Evolutionary conservation across 1,284 basidiomycete genomes (phyloP), one percentile per base, ranked within the genome.

Genomic region (Rugiboletus extremiorientalis): DNA sequence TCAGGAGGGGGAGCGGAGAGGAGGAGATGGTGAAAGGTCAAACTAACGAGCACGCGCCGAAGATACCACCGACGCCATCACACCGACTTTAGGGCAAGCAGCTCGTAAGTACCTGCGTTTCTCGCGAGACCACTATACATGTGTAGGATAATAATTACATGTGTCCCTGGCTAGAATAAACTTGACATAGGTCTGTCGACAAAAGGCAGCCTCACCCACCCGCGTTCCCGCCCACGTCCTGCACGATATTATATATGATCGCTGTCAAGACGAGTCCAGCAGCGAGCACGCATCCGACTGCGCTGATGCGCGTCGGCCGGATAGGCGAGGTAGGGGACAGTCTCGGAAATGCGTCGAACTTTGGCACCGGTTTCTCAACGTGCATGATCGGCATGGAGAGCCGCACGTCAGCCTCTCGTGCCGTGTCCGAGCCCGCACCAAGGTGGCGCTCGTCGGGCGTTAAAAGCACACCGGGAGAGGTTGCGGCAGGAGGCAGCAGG

Each of bases 1-100:
- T 89, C 87, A 43, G 23, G 7, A 30, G 28, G 60, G 31, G 27
- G 6, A 7, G n/a, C 31, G 48, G 20, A 31, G 36, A 53, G 41
- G 23, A 45, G 42, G 46, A 45, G 38, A 30, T 27, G 50, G 20
- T 40, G 44, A 30, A 25, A 31, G 40, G n/a, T 27, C 3, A 48
- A 52, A 47, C 27, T 38, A 5, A 18, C 37, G 45, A 14, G 43
- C 45, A 60, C 38, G 2, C 42, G 6, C 42, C 20, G 5, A 10
- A 30, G n/a, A 28, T 22, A 34, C 33, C 25, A 33, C 37, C 18
- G 10, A 18, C 44, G 14, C 22, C 36, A 28, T 44, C 30, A 18
- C 57, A 41, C 33, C 8, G 33, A 47, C 47, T 62, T 62, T 59
- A 60, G 59, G 59, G 59, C 60, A 60, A 45, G 49, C 59, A 49